Percentiles rank a stretch among this genome's conserved stretches.
Conservation (phyloP, 768 basidiomycete genomes). For the Collybia nuda region DNA sequence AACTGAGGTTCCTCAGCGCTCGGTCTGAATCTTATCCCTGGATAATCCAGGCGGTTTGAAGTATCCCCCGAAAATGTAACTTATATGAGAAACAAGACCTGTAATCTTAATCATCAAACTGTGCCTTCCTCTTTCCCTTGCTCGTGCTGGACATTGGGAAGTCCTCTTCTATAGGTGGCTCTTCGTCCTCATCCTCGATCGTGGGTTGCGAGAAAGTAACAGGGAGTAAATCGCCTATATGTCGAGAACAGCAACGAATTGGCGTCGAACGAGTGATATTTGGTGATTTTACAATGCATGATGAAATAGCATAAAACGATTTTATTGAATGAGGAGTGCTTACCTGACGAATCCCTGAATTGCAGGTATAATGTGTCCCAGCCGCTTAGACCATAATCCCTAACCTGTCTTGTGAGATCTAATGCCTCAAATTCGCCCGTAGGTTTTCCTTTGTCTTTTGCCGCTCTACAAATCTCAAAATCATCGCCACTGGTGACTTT, state of each 20-base stretch:
- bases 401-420: conserved; percentile 37
- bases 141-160: conserved; percentile 27
- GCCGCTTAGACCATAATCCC: conserved; percentile 51
- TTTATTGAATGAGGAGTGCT: conserved; percentile 23
- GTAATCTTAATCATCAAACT: conserved; percentile 20
- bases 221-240: conserved; percentile 56
- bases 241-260: conserved; percentile 9
- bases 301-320: conserved; percentile 8
- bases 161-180: conserved; percentile 24
- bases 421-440: conserved; percentile 55
- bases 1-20: conserved; percentile 14
- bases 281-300: conserved; percentile 1
- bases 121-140: conserved; percentile 69
- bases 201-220: conserved; percentile 59
- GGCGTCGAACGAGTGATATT: conserved; percentile 15
- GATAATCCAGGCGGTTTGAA: too few relatives aligned
- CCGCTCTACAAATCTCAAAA: conserved; percentile 63
- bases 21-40: background rate
- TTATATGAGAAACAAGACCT: background rate
- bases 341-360: conserved; percentile 65
- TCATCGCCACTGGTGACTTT: conserved; percentile 26
- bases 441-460: conserved; percentile 51
- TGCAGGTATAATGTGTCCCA: conserved; percentile 74
- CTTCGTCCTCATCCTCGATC: conserved; percentile 63
- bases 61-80: too few relatives aligned